Percentiles rank a stretch among this genome's conserved stretches.
phyloP scores from a whole-genome alignment of 768 basidiomycete species.

The Amanita fuliginea region DNA sequence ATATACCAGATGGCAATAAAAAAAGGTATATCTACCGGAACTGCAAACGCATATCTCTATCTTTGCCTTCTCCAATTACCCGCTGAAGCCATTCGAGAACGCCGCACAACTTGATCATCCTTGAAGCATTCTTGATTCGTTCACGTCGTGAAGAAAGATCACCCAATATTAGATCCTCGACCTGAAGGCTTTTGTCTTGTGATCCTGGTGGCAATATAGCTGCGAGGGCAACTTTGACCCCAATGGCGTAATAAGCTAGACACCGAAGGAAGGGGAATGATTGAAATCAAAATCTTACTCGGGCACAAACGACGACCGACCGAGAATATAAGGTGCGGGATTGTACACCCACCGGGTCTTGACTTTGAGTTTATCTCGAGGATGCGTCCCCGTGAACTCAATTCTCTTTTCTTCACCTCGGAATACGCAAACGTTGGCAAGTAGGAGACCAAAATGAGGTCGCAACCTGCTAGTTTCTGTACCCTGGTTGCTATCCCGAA shows the following conservation, averaged over 20 bases:
- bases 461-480: constrained; percentile 5
- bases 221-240: not conserved
- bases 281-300: not conserved
- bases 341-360: not conserved
- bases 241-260: not conserved
- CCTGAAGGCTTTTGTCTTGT: not conserved
- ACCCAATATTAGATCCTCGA: not conserved
- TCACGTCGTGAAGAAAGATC: constrained; percentile 4
- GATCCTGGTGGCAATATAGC: not conserved
- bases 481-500: constrained; percentile 8
- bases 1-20: too few species aligned
- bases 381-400: not conserved
- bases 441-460: constrained; percentile 1
- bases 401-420: constrained; percentile 1
- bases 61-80: constrained; percentile 1
- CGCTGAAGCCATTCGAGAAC: not conserved
- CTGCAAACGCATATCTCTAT: not conserved
- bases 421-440: not conserved
- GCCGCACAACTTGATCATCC: constrained; percentile 4
- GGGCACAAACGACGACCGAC: not conserved
- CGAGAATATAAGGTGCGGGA: not conserved
- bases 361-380: not conserved
- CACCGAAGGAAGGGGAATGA: not conserved
- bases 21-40: not conserved
- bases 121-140: not conserved